Conservation (phyloP, 2,329 filamentous ascomycete genomes). For the Helminthosporium solani region DNA sequence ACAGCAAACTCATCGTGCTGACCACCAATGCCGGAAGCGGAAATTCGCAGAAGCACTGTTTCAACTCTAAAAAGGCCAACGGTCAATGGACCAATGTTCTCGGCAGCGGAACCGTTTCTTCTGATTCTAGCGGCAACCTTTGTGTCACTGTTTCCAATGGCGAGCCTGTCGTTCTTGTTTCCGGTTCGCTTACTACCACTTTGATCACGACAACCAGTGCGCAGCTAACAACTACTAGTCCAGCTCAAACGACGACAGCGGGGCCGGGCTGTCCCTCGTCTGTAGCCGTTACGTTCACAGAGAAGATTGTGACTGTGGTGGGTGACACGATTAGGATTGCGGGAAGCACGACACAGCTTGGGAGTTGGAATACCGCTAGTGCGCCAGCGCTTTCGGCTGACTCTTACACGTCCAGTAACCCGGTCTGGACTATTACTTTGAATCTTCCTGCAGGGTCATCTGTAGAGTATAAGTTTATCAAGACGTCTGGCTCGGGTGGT, state of each 20-base stretch:
- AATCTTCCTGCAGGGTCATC: constrained; percentile 44
- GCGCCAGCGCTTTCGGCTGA: constrained; percentile 45
- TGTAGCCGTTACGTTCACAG: constrained; percentile 46
- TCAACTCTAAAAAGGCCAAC: constrained; percentile 43
- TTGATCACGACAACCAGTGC: constrained; percentile 16
- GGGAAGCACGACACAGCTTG: constrained; percentile 48
- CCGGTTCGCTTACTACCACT: constrained; percentile 12
- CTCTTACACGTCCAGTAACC: constrained; percentile 47
- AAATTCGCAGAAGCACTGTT: constrained; percentile 45
- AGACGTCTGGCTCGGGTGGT: constrained; percentile 47
- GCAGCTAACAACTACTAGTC: too few species aligned
- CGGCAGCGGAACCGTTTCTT: constrained; percentile 38
- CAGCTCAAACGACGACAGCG: constrained; percentile 9
- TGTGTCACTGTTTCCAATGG: constrained; percentile 48
- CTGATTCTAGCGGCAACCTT: constrained; percentile 45
- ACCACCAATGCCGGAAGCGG: constrained; percentile 49
- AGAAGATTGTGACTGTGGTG: constrained; percentile 49
- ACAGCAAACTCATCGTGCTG: constrained; percentile 48
- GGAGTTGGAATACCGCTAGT: constrained; percentile 45
- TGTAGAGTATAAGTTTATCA: constrained; percentile 50
- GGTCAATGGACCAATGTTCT: constrained; percentile 47
- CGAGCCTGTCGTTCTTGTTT: constrained; percentile 46
- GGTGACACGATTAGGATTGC: constrained; percentile 53
- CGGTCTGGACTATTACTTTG: constrained; percentile 50
- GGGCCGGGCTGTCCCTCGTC: constrained; percentile 27